Base-by-base conservation (phyloP, 768 basidiomycete genomes). In the Obba rivulosa region DNA sequence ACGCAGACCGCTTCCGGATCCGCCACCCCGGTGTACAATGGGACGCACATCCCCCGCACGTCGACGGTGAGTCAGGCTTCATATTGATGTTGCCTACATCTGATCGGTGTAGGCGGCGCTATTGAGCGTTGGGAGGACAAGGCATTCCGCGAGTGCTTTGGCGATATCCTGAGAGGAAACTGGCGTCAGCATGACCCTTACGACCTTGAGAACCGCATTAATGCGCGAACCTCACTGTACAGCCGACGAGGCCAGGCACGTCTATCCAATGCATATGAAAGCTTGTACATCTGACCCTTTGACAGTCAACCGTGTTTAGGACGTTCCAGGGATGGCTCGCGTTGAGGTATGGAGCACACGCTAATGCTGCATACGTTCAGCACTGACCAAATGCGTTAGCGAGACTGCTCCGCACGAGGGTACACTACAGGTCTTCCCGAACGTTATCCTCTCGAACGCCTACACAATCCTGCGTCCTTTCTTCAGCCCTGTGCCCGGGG, bases 301-400 rank as follows among this genome's bases (percentile, higher is more conserved):
- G 21, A 22, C 10, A 59, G 55, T 49, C 55, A 22, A 61, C 60
- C n/a, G 54, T 59, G 18, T 63, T 62, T 48, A 43, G 60, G 34
- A 79, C 81, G 2, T 89, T 83, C 69, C 87, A 88, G 57, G 86
- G 85, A n/a, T 89, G 86, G 87, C 62, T 85, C 13, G 74, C 84
- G 1, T 70, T 85, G 71, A 82, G 79, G 81, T 84, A 39, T 3
- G 58, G 48, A 24, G 34, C 8, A 43, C 36, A 13, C 36, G 31
- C 18, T 4, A 8, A 2, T 23, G 14, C 16, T n/a, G 21, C 42
- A 8, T n/a, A 38, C 21, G 18, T 45, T 35, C 21, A 22, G 52
- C 45, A 22, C 40, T 47, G 21, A 43, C 22, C 17, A 49, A 31
- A 43, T 43, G 36, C 13, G 7, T 55, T 45, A 81, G 79, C 52